Conservation (phyloP, 177 flowering plant species). For the Vitis hybrid region DNA sequence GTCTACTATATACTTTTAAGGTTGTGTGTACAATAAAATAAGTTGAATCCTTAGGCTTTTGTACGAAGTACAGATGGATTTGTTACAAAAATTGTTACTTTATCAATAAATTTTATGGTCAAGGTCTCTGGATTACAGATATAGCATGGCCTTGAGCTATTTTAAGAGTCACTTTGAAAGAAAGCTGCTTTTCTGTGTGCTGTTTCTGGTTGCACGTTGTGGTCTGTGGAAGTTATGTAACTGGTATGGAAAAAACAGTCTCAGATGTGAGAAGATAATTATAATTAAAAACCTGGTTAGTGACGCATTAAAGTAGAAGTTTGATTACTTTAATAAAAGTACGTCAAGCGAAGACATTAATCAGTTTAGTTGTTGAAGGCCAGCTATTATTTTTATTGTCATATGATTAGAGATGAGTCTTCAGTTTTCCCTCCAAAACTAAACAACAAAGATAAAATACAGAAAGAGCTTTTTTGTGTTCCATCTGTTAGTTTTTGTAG, state of each 20-base stretch:
- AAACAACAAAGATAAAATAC: too few species aligned
- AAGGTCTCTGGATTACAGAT: background rate
- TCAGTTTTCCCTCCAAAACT: background rate
- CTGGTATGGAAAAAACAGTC: conserved; percentile 10
- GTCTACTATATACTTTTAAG: conserved; percentile 13
- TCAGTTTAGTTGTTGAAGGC: conserved; percentile 4
- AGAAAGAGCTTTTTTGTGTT: too few species aligned
- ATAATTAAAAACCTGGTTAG: background rate
- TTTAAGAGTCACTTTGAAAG: conserved; percentile 14
- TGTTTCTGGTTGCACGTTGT: conserved; percentile 8
- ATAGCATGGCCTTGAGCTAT: conserved; percentile 14
- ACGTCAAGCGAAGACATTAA: background rate
- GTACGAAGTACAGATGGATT: conserved; percentile 18
- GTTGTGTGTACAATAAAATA: conserved; percentile 11
- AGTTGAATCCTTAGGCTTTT: conserved; percentile 4
- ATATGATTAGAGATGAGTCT: conserved; percentile 23
- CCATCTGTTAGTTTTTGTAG: too few species aligned
- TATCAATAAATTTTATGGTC: conserved; percentile 8
- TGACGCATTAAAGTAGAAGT: background rate
- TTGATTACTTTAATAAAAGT: background rate
- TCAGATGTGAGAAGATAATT: background rate
- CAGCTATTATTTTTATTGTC: conserved; percentile 19
- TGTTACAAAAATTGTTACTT: conserved; percentile 9
- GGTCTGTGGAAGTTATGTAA: conserved; percentile 9
- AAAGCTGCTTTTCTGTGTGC: conserved; percentile 20